Conservation (phyloP, 108 stramenopile genomes). For the Epithemia pelagica region DNA sequence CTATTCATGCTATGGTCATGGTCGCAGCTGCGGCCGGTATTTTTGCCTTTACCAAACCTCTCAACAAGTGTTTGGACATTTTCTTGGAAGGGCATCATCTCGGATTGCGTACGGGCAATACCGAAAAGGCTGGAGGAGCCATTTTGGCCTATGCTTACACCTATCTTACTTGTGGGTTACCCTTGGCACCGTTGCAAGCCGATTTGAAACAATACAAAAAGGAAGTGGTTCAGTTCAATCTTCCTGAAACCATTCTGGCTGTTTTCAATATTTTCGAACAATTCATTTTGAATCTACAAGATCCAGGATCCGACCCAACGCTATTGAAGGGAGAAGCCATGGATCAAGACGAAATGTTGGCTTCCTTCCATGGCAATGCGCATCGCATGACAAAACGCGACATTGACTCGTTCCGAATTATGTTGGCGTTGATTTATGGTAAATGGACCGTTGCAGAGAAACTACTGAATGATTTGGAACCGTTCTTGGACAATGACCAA, state of each 20-base stretch:
- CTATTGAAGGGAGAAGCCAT: constrained; percentile 20
- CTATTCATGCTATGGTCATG: constrained; percentile 1
- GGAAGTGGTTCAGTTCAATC: constrained; percentile 15
- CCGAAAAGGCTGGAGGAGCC: constrained; percentile 13
- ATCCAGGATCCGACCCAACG: constrained; percentile 19
- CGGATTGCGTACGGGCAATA: constrained; percentile 16
- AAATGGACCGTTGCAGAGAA: constrained; percentile 15
- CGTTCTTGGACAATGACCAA: constrained; percentile 7
- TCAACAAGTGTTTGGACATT: constrained; percentile 26
- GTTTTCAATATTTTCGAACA: constrained; percentile 18
- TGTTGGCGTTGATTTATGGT: constrained; percentile 19
- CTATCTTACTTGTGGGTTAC: constrained; percentile 24
- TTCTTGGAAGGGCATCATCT: constrained; percentile 18
- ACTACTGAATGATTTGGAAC: constrained; percentile 12
- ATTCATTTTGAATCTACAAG: constrained; percentile 6
- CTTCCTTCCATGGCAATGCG: constrained; percentile 12
- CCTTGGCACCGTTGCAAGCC: constrained; percentile 19
- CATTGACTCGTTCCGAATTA: constrained; percentile 17
- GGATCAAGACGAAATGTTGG: constrained; percentile 16
- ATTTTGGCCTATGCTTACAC: constrained; percentile 15
- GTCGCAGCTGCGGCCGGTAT: background rate
- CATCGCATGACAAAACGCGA: constrained; percentile 26
- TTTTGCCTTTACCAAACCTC: constrained; percentile 10
- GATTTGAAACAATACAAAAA: constrained; percentile 18
- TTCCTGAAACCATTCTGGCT: constrained; percentile 11